Base-by-base conservation (phyloP, 2,329 filamentous ascomycete species). In the Keithomyces neogunnii region DNA sequence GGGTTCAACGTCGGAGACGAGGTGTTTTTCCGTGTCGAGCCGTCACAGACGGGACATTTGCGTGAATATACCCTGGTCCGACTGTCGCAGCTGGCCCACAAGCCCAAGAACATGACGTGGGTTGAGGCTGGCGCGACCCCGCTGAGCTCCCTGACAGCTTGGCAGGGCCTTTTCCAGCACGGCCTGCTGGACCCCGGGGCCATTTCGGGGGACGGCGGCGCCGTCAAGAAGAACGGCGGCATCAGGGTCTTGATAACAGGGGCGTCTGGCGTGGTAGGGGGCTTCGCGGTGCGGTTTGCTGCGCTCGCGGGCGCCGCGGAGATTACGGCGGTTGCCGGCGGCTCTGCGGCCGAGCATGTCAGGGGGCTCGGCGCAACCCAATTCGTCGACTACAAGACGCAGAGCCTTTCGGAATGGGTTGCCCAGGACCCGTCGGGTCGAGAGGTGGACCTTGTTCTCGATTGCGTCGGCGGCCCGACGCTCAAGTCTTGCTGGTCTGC, bases 91-190 rank as follows among this genome's bases (percentile, higher is more conserved):
- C 55, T 70, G 8, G 66, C 65, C 3, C 55, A 58, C 33, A 63
- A 66, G 50, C 68, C 69, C 0, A 47, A 53, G 36, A 48, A 51
- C 3, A 51, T 71, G 13, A 48, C 49, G 36, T 68, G 64, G 60
- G 56, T 58, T 9, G 60, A 68, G 32, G 65, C 68, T 0, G 66
- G 67, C 1, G 64, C 67, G 3, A 62, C 67, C 35, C 69, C 69
- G 11, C 54, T 71, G 36, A 67, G 63, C 48, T 64, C 69, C 13
- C 55, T 71, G 35, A 71, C 69, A 3, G 69, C 68, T 3, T 68
- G 62, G 59, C 69, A 71, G 57, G 64, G 60, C 7, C 53, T 71
- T 45, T 73, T 72, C 53, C 46, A 59, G 9, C 63, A 67, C 32
- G 63, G 64, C 0, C 53, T 49, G 7, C 55, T 69, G n/a, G 61